Evolutionary conservation across 2,329 filamentous ascomycete species (phyloP).

Genomic region (Mollisia scopiformis): DNA sequence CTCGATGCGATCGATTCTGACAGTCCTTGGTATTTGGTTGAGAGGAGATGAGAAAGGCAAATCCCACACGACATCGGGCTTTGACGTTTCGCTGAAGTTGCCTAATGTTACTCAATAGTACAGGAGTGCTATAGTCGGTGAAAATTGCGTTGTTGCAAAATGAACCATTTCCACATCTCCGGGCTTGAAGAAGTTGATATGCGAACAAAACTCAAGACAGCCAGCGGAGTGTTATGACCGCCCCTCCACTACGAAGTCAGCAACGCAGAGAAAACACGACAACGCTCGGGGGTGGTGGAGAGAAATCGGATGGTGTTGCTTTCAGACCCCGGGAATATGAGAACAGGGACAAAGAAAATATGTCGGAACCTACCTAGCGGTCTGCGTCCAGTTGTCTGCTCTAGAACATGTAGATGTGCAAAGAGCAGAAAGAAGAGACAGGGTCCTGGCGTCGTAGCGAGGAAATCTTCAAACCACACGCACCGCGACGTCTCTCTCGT

Average conservation of each 20-base stretch:
- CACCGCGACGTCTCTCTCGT: neutral
- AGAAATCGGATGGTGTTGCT: no score
- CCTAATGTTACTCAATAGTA: no score
- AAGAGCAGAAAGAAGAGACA: neutral
- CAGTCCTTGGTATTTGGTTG: neutral
- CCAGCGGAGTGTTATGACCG: neutral
- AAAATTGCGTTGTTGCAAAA: neutral
- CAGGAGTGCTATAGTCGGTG: no score
- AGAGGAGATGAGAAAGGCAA: no score
- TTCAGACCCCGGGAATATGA: no score
- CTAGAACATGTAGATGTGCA: neutral
- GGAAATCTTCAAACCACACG: conserved; percentile 12
- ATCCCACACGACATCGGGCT: no score
- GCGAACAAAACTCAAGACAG: neutral
- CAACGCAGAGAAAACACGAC: neutral
- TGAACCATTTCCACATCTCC: neutral
- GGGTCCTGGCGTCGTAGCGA: conserved; percentile 3
- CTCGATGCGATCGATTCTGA: neutral
- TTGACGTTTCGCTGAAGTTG: no score
- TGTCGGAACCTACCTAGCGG: neutral
- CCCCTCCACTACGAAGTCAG: neutral
- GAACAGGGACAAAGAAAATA: neutral
- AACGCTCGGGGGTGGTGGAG: no score
- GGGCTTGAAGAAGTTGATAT: neutral
- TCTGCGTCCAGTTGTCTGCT: neutral